Evolutionary conservation across 345 rosid species (phyloP).

Genomic region (Schrenkiella parvula): DNA sequence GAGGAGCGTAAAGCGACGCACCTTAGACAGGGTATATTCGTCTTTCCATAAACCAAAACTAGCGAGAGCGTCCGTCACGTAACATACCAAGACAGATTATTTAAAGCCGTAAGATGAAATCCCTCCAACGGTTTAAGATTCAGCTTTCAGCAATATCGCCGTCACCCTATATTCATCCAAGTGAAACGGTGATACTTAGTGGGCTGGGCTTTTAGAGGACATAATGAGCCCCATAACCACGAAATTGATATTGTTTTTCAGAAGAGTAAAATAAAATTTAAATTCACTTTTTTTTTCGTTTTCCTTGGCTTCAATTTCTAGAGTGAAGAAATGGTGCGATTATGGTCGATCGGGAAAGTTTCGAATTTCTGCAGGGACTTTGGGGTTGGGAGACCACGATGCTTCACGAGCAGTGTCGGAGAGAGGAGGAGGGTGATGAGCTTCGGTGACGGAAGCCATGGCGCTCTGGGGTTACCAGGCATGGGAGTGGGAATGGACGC

Average conservation of each 20-base stretch:
- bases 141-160: background rate
- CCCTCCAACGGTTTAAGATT: background rate
- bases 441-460: constrained; percentile 86
- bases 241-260: background rate
- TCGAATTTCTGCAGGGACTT: background rate
- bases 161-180: constrained; percentile 1
- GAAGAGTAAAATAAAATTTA: background rate
- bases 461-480: constrained; percentile 68
- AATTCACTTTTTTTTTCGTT: background rate
- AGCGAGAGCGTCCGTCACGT: constrained; percentile 10
- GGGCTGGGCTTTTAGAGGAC: constrained; percentile 29
- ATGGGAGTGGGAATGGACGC: constrained; percentile 57
- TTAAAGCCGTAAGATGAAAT: constrained; percentile 8
- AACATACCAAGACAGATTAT: background rate
- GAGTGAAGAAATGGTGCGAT: constrained; percentile 13
- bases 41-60: background rate
- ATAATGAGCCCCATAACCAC: background rate
- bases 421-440: constrained; percentile 45
- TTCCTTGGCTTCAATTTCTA: background rate
- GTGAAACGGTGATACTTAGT: constrained; percentile 8
- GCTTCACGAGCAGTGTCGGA: constrained; percentile 16
- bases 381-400: constrained; percentile 12
- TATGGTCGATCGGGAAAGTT: constrained; percentile 7
- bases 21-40: constrained; percentile 25
- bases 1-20: constrained; percentile 33